Evolutionary conservation across 1,139 yeast genomes (phyloP), one percentile per base, ranked within the genome.

Genomic region (Taphrina sp.): DNA sequence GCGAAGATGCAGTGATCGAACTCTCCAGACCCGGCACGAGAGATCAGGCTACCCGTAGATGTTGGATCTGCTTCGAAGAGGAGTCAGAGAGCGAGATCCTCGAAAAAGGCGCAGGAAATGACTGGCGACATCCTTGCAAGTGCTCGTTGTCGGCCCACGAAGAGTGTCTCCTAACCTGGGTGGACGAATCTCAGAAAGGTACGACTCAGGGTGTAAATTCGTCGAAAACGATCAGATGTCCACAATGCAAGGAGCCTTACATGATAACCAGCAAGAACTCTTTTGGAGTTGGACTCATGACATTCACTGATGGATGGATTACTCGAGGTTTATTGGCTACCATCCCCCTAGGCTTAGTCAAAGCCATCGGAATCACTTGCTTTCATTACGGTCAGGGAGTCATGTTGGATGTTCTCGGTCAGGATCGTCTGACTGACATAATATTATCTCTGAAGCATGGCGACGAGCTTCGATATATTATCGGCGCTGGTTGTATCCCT

Each of bases 81-180:
- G 54, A 49, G 29, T n/a, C 19, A 3, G 46, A 43, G 4, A 38
- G 26, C 10, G 39, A 41, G 10, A 17, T 34, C 28, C 10, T 10
- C 8, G 38, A 20, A 14, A 4, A 16, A 26, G 10, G 37, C n/a
- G 37, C n/a, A n/a, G 35, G 28, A n/a, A 31, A 16, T 16, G n/a
- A 33, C 3, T 72, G 76, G 67, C 67, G 74, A 7, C 65, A 64
- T 10, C 74, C 74, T 1, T 75, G 78, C 56, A 58, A 62, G n/a
- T 75, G 78, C 60, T 71, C 75, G 0, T 60, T 75, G 17, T 60
- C 65, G n/a, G 77, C 74, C 0, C 78, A 75, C 61, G 67, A 70
- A 26, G 65, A 66, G 26, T 75, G 79, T 56, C 65, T 74, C 14
- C 57, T 71, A 8, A 69, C 69, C 19, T 74, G 76, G 76, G 67